Base-by-base conservation (phyloP, 2,329 filamentous ascomycete species). In the Nothophoma quercina region DNA sequence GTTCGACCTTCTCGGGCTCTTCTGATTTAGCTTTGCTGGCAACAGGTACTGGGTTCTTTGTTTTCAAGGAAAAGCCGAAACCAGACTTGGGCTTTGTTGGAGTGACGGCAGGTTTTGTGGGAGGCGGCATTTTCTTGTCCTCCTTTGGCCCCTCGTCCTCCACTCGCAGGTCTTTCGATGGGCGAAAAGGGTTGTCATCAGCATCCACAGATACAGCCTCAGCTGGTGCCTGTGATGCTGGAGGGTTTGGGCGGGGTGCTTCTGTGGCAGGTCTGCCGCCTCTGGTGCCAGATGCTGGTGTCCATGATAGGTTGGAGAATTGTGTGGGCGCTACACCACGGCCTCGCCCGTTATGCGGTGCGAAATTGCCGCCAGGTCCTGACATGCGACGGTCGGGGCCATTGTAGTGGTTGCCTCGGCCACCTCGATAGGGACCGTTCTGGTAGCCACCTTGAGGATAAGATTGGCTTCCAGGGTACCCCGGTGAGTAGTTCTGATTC, bases 1-100 rank as follows among this genome's bases (percentile, higher is more conserved):
- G 42, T 73, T 77, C 63, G 72, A 75, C 44, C 26, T 59, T 65
- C 33, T 68, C 61, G 7, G 64, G 57, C 35, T 69, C 56, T 12
- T 77, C 75, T 44, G 83, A 62, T 53, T 83, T 81, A 22, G 78
- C 75, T 56, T 81, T 82, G 38, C 78, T 77, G 51, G 80, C 78
- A 56, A 82, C 78, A 21, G 78, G 76, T 16, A 87, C 80, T 3
- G 82, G 80, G 9, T 81, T 82, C 33, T 88, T 84, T 8, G 87
- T 84, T 71, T 97, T 97, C 74, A 98, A 91, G 1, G 92, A 91
- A 72, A 98, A 98, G 71, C 91, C 96, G 68, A 97, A 96, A 2
- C 78, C 78, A 52, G 79, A 78, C 39, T 68, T 79, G 72, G 54
- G 75, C 68, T 54, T 83, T 79, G 83, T 81, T 2, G 80, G 78